phyloP scores from a whole-genome alignment of 169 alveolate genomes.

The Babesia ovata region DNA sequence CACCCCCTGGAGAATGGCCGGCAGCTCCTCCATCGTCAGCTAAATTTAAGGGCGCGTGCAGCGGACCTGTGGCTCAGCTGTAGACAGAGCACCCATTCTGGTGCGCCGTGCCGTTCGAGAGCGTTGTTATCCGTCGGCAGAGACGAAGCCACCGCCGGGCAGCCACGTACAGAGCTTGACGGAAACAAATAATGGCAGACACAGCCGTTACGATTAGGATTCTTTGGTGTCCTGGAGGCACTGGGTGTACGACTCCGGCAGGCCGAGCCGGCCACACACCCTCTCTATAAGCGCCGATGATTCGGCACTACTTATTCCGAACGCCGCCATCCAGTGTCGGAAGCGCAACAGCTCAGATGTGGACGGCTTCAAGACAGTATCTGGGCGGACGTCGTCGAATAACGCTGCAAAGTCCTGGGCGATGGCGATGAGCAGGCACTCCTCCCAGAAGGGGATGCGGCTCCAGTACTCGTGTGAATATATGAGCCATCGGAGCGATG shows the following conservation, averaged over 20 bases:
- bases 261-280: slow-evolving; percentile 34
- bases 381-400: slow-evolving; percentile 36
- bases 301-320: slow-evolving; percentile 30
- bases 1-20: slow-evolving; percentile 59
- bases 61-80: slow-evolving; percentile 51
- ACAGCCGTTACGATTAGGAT: neutral
- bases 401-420: slow-evolving; percentile 52
- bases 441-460: slow-evolving; percentile 64
- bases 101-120: slow-evolving; percentile 58
- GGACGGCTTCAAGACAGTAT: slow-evolving; percentile 20
- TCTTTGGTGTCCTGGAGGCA: neutral
- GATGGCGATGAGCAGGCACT: slow-evolving; percentile 51
- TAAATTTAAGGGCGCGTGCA: neutral
- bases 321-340: slow-evolving; percentile 45
- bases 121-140: slow-evolving; percentile 47
- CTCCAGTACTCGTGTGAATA: slow-evolving; percentile 61
- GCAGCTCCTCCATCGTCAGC: slow-evolving; percentile 39
- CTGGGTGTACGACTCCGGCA: slow-evolving; percentile 42
- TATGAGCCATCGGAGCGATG: slow-evolving; percentile 14
- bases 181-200: neutral
- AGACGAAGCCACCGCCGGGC: slow-evolving; percentile 7
- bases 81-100: slow-evolving; percentile 69
- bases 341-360: slow-evolving; percentile 34
- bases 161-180: slow-evolving; percentile 5
- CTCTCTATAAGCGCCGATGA: slow-evolving; percentile 22